Evolutionary conservation across 2,329 filamentous ascomycete species (phyloP).

Genomic region (Fusarium albosuccineum): DNA sequence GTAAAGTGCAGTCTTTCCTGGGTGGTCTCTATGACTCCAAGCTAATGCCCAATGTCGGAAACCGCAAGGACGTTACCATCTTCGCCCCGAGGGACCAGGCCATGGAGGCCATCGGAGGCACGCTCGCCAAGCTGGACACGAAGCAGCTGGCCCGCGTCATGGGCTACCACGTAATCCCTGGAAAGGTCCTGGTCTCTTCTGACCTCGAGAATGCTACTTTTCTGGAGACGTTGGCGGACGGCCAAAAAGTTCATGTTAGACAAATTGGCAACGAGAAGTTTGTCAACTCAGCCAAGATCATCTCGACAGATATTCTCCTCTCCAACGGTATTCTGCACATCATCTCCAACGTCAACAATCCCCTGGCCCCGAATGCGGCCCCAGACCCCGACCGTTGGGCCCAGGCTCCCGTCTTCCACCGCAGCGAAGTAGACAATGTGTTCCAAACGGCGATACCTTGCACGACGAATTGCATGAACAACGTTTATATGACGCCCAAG

Average conservation of each 20-base stretch:
- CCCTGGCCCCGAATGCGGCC: slow-evolving; percentile 49
- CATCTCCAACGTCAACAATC: slow-evolving; percentile 66
- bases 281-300: slow-evolving; percentile 66
- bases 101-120: slow-evolving; percentile 68
- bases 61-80: slow-evolving; percentile 65
- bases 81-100: slow-evolving; percentile 74
- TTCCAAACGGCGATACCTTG: slow-evolving; percentile 61
- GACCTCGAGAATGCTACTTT: slow-evolving; percentile 50
- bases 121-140: slow-evolving; percentile 60
- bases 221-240: slow-evolving; percentile 52
- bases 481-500: slow-evolving; percentile 40
- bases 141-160: slow-evolving; percentile 66
- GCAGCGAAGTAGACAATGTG: slow-evolving; percentile 59
- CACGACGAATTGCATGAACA: slow-evolving; percentile 51
- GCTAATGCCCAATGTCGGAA: slow-evolving; percentile 57
- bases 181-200: slow-evolving; percentile 65
- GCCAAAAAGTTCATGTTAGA: slow-evolving; percentile 54
- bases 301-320: slow-evolving; percentile 65
- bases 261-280: slow-evolving; percentile 60
- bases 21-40: slow-evolving; percentile 50
- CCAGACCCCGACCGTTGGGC: slow-evolving; percentile 56
- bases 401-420: slow-evolving; percentile 66
- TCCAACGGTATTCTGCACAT: slow-evolving; percentile 71
- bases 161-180: slow-evolving; percentile 74
- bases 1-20: slow-evolving; percentile 58